Evolutionary conservation across 176 grass and related monocot genomes (phyloP), one percentile per base, ranked within the genome.

Genomic region (Carex cristatella): DNA sequence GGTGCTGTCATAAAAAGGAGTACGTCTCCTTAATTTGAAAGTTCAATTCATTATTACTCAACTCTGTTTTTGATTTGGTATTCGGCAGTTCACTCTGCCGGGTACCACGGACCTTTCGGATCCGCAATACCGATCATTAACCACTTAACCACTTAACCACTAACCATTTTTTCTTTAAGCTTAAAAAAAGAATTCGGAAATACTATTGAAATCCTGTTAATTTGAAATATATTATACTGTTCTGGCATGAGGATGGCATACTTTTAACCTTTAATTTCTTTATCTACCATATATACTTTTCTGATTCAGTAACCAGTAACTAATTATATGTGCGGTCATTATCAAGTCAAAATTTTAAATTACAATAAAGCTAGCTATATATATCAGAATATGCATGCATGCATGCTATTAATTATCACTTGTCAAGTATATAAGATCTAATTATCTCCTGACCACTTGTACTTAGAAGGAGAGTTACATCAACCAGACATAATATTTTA

Each of bases 351-450:
- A 69, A 15, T 42, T 68, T 46, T 72, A 48, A 30, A 53, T 32
- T 31, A 77, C 46, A 55, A 56, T 13, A 14, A 49, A 48, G 18
- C 10, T 23, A 31, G 33, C 0, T 35, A 35, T 69, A 28, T 35
- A 35, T 69, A 28, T 69, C 13, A 38, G 32, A 69, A 69, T 38
- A 30, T 46, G 4, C 1, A 46, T 46, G 42, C 42, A 46, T 70
- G 48, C 73, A 77, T 77, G 49, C 27, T 77, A 55, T 77, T 32
- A 56, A 77, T 77, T 77, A 55, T 44, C 13, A 70, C 35, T 69
- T 38, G 66, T 69, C 35, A 40, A 69, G 12, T 69, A 23, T 23
- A 23, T 23, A 69, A 38, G 66, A 69, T 55, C 10, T 76, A 30
- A 40, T 6, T 40, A 55, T 14, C 48, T 55, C 23, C 9, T 55